These are phyloP conservation scores for Penicillium verrucosum DNA, from an alignment of 2,329 filamentous ascomycete species.

Conservation along the genomic window DNA sequence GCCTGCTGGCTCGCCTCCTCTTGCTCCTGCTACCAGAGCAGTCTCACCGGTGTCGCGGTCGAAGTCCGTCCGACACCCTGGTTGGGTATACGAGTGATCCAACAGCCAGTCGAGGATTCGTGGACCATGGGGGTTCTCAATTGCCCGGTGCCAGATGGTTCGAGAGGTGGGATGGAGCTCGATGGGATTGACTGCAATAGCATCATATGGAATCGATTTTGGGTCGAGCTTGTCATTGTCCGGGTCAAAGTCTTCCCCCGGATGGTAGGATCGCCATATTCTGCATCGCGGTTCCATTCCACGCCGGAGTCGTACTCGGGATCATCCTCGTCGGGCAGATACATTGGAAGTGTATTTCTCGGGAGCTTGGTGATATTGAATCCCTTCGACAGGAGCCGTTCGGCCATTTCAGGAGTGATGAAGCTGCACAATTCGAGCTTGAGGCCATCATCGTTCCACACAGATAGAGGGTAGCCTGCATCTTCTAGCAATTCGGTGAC, in stretches of 20 bases:
- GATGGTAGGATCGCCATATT: not conserved
- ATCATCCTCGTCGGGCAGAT: not conserved
- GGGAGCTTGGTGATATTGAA: constrained; percentile 3
- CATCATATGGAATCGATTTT: not conserved
- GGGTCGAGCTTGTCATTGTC: not conserved
- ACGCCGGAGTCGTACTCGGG: not conserved
- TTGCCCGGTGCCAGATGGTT: constrained; percentile 4
- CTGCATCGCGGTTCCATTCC: not conserved
- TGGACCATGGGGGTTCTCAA: not conserved
- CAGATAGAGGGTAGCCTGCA: not conserved
- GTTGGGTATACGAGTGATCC: not conserved
- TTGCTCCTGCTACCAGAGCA: not conserved
- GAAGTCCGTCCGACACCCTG: not conserved
- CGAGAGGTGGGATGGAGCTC: constrained; percentile 1
- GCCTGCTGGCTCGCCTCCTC: not conserved
- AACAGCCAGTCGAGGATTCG: not conserved
- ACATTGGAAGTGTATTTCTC: constrained; percentile 1
- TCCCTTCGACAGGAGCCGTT: not conserved
- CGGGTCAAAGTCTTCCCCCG: not conserved
- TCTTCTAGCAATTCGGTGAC: not conserved
- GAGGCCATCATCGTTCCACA: constrained; percentile 6
- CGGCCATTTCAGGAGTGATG: not conserved
- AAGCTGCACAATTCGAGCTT: constrained; percentile 4
- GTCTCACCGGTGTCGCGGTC: not conserved
- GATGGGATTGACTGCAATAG: not conserved